Evolutionary conservation across 352 stramenopile species (phyloP).

Genomic region (Pythium aristosporum): DNA sequence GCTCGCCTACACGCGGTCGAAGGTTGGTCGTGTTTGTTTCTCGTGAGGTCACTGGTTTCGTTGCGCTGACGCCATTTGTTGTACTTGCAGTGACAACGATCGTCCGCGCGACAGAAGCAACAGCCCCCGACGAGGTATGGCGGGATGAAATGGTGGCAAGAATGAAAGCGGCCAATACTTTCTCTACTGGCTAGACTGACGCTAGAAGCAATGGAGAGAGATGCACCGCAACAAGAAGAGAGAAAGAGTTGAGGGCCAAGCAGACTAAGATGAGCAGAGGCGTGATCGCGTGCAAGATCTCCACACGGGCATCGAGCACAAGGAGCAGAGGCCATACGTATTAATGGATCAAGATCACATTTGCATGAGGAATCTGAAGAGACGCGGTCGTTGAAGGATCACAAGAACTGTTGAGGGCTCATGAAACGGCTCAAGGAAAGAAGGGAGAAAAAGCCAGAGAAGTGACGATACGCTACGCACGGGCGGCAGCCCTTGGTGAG

Average conservation of each 20-base stretch:
- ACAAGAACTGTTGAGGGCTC: constrained; percentile 9
- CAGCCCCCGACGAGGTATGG: constrained; percentile 17
- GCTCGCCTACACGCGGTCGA: constrained; percentile 21
- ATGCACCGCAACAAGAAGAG: background rate
- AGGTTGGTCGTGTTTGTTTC: constrained; percentile 6
- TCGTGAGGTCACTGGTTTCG: background rate
- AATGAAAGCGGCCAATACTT: too few species aligned
- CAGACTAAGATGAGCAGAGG: constrained; percentile 2
- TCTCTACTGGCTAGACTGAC: constrained; percentile 8
- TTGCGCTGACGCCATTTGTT: background rate
- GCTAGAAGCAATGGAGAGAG: background rate
- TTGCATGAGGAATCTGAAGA: constrained; percentile 22
- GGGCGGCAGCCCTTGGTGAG: background rate
- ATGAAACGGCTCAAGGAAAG: background rate
- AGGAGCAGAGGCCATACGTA: constrained; percentile 21
- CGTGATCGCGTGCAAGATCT: background rate
- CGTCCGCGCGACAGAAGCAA: constrained; percentile 6
- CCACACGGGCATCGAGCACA: background rate
- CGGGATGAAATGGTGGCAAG: too few species aligned
- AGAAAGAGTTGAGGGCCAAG: background rate
- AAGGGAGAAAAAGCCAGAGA: background rate
- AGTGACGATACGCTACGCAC: too few species aligned
- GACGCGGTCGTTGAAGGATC: constrained; percentile 14
- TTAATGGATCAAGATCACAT: constrained; percentile 45
- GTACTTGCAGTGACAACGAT: constrained; percentile 8